Percentiles rank a stretch among this genome's conserved stretches.
phyloP scores from a whole-genome alignment of 768 basidiomycete genomes.

The Neoboletus magnificus region DNA sequence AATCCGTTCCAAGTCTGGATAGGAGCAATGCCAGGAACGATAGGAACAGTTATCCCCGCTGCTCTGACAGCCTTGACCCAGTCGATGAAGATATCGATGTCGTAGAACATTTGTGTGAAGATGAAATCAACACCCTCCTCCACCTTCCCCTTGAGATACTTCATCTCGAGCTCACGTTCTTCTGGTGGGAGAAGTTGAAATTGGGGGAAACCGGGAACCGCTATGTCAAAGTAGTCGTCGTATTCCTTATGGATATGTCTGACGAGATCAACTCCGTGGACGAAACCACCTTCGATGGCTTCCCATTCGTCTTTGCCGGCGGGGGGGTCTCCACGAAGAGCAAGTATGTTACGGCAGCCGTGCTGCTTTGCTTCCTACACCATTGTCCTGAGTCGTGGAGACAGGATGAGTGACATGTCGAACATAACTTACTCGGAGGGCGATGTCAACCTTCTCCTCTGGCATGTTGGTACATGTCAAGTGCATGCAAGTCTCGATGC shows the following conservation, averaged over 20 bases:
- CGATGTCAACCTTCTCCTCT: constrained; percentile 89
- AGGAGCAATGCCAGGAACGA: constrained; percentile 92
- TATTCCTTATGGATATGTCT: constrained; percentile 78
- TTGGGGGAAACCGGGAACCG: constrained; percentile 92
- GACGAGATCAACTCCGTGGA: constrained; percentile 90
- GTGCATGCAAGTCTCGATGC: constrained; percentile 98
- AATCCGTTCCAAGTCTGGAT: constrained; percentile 98
- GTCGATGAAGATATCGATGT: constrained; percentile 82
- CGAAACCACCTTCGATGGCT: constrained; percentile 86
- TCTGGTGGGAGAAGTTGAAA: constrained; percentile 68
- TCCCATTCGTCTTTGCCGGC: constrained; percentile 89
- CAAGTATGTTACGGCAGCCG: constrained; percentile 91
- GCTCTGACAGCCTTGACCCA: constrained; percentile 86
- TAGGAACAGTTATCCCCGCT: constrained; percentile 84
- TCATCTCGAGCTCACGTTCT: constrained; percentile 74
- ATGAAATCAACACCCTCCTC: constrained; percentile 91
- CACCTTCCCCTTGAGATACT: constrained; percentile 85
- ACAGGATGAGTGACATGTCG: background rate
- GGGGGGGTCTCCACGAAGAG: constrained; percentile 90
- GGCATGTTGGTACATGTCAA: constrained; percentile 99
- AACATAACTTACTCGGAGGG: constrained; percentile 65
- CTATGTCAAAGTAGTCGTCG: constrained; percentile 93
- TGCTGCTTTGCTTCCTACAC: constrained; percentile 80
- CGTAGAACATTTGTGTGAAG: constrained; percentile 99
- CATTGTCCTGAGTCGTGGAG: constrained; percentile 1